Evolutionary conservation across 1,139 yeast genomes (phyloP), one percentile per base, ranked within the genome.

Genomic region (Yamadazyma diddensiae): DNA sequence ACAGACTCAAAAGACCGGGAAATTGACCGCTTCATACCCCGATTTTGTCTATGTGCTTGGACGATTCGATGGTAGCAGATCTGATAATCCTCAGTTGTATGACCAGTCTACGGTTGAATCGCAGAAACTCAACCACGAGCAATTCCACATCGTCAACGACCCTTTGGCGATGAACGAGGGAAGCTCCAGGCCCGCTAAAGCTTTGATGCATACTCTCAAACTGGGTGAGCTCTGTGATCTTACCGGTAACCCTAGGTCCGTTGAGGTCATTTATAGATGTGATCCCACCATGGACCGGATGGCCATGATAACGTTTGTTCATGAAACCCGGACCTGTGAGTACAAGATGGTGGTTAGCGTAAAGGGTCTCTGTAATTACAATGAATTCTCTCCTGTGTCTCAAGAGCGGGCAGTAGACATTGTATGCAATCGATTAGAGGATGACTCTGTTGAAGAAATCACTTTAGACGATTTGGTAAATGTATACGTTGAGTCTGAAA

Each of bases 201-300:
- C 47, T 2, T 29, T 46, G 16, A 36, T 72, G 31, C 87, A 83
- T 40, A 57, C 62, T 2, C 56, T 83, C 10, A 62, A 57, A 1
- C 60, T 68, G 37, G 97, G 97, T 1, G 75, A 78, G 4, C 46
- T 69, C 1, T 90, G 97, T 59, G 95, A 85, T 49, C 50, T 83
- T 30, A 85, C 94, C 0, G 72, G 73, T 1, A 58, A 63, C 24
- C 81, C 80, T 4, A 68, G 97, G 38, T 57, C 70, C 1, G 64
- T 79, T 1, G 85, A 82, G 34, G 59, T 90, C 3, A 75, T 76
- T 31, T 87, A 82, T 50, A 64, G 70, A 21, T 90, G 97, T 55
- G 80, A 79, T 42, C 67, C 73, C 1, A 48, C 52, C 2, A 40
- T 43, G 6, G 53, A 46, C 10, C 53, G 64, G 0, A 40, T 44